Evolutionary conservation across 495 filamentous ascomycete genomes (phyloP), one percentile per base, ranked within the genome.

Genomic region (Hyaloscypha bicolor): DNA sequence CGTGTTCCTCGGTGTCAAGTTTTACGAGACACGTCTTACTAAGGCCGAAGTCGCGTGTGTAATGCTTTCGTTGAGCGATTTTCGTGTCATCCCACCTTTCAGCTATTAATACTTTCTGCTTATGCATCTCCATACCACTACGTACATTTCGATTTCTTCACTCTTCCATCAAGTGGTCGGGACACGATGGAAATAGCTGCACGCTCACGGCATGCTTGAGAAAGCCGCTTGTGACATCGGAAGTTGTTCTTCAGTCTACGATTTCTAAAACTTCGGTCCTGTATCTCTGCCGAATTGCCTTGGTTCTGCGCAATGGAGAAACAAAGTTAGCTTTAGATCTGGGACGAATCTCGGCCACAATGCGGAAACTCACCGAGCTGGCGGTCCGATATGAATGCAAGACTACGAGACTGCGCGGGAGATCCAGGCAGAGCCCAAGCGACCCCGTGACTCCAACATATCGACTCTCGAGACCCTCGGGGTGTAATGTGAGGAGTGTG

Each of bases 291-390:
- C 42, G 42, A 48, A 48, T 16, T 16, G 9, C 42, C 9, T 11
- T 48, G 42, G 11, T 48, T 48, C 6, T 48, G 9, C 42, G 8
- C 2, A 25, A 48, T 19, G 42, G 42, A 19, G 9, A 48, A 48
- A 48, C 42, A 48, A 48, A 11, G 11, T 12, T 48, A 48, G 42
- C 51, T 12, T 56, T 16, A 56, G 9, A 1, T 56, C 21, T 56
- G 53, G n/a, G 29, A 25, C 53, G 53, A 56, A 25, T 56, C 51
- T 56, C 53, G 53, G 53, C 53, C 22, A 25, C 53, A 56, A 25
- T 56, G 29, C 16, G 22, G 29, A 29, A 53, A 56, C 29, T 31
- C 53, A 56, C 53, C 53, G 53, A 56, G 21, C 29, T 29, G 21
- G 53, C 53, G 53, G 53, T 16, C 53, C 19, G 21, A 29, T 5